Evolutionary conservation across 78 protist species (phyloP).

Genomic region (Mastigamoeba balamuthi): DNA sequence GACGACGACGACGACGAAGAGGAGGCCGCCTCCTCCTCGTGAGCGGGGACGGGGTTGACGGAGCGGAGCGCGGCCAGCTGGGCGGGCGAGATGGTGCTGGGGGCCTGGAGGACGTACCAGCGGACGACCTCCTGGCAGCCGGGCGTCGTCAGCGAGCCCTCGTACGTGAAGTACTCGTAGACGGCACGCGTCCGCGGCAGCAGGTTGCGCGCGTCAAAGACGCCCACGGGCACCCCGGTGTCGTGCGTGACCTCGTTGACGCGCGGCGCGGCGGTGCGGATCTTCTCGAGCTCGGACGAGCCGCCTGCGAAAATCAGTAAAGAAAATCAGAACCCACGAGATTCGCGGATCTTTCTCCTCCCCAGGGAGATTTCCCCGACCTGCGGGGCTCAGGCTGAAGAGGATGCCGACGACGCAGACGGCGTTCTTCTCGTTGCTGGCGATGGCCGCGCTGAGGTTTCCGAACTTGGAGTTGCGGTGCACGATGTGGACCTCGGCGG

Average conservation of each 20-base stretch:
- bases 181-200: not conserved
- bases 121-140: not conserved
- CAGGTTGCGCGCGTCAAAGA: too few relatives aligned
- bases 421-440: not conserved
- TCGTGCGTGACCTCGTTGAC: too few relatives aligned
- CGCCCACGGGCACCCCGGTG: too few relatives aligned
- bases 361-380: too few relatives aligned
- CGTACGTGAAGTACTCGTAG: not conserved
- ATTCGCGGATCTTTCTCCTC: too few relatives aligned
- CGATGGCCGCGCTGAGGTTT: not conserved
- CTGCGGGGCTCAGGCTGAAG: too few relatives aligned
- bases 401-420: not conserved
- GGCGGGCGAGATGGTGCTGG: not conserved
- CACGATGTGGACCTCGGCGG: not conserved
- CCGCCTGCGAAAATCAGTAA: too few relatives aligned
- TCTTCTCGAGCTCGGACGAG: too few relatives aligned
- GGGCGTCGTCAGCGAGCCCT: not conserved
- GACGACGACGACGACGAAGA: too few relatives aligned
- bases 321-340: too few relatives aligned
- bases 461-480: not conserved
- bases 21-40: too few relatives aligned
- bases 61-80: not conserved
- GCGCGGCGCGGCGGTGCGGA: too few relatives aligned
- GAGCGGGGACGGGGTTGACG: not conserved
- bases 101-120: not conserved